Base-by-base conservation (phyloP, 1,139 yeast species). In the Geotrichum aggregatum region DNA sequence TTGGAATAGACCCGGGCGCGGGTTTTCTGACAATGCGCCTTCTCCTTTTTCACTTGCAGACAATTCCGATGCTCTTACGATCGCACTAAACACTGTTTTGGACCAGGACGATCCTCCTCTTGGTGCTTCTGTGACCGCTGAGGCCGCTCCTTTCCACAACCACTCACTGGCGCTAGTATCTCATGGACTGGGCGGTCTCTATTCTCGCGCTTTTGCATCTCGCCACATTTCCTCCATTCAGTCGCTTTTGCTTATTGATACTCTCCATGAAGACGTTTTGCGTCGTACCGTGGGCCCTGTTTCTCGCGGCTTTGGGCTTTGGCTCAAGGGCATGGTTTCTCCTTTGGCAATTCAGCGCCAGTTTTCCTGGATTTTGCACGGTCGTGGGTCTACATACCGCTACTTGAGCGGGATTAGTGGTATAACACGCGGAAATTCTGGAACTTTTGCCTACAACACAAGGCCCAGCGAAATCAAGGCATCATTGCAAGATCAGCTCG, bases 1-100 rank as follows among this genome's bases (percentile, higher is more conserved):
- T 52, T 88, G 92, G 81, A 96, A 88, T 61, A 74, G 95, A 42
- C 95, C 96, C 1, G 96, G 96, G 0, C 78, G 78, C 60, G 96
- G 87, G 0, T 80, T 84, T 63, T 83, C 92, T 7, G 95, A 87
- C 60, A 79, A 84, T 51, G 83, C 91, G 0, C 94, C 95, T 0
- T 82, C 89, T 1, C 95, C 95, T 2, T 70, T 77, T 6, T 84
- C 92, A 0, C 72, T 87, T 5, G 83, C 87, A 1, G 78, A 82
- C 54, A 74, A 79, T 0, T 76, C 80, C 2, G 91, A 86, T 54
- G 76, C 82, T 36, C 72, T 88, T 48, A 67, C 75, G 34, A 81
- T 82, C 57, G 94, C 91, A 0, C 31, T 50, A 26, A 40, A 50
- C 22, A 36, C 49, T 2, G 41, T 50, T 30, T 24, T 50, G 22